Base-by-base conservation (phyloP, 345 rosid species). In the Salix purpurea region DNA sequence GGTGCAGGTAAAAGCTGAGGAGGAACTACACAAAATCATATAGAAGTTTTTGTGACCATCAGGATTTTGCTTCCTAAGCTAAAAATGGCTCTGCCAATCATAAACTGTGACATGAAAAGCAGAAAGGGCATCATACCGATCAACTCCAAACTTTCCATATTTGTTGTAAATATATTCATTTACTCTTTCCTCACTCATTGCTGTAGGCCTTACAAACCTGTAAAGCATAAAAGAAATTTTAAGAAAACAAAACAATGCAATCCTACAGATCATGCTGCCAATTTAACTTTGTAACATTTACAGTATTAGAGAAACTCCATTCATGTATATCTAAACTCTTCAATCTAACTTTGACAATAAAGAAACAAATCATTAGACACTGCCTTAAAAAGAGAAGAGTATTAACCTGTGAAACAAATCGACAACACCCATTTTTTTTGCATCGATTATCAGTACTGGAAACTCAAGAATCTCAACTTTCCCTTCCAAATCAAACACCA, bases 401-500 rank as follows among this genome's bases (percentile, higher is more conserved):
- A 12, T 70, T 36, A 81, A 93, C 99, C 96, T 91, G 92, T 95
- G 99, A 83, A 95, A 95, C 71, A 93, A 88, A 84, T 89, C 96
- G 12, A 91, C 87, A 28, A 89, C 78, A 32, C 65, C 69, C 88
- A 90, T 81, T 46, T 97, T 86, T 84, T 77, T 90, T 42, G 96
- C 89, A 83, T 93, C 93, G 32, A 95, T 76, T 30, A 95, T 76
- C 71, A 95, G 79, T 30, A 93, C 96, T 36, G 97, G 94, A 79
- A 91, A 95, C 85, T 95, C 99, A 64, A 95, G 97, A 80, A 90
- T 91, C 89, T 95, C 93, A 60, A 90, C 94, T 85, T 90, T 95
- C 70, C 97, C 96, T 78, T 95, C 97, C 83, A 95, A 88, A 89
- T 93, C 97, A 48, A 93, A 87, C 78, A 95, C 97, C 87, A 91